Evolutionary conservation across 1,284 basidiomycete species (phyloP).

Genomic region (Lentinula novae-zelandiae): DNA sequence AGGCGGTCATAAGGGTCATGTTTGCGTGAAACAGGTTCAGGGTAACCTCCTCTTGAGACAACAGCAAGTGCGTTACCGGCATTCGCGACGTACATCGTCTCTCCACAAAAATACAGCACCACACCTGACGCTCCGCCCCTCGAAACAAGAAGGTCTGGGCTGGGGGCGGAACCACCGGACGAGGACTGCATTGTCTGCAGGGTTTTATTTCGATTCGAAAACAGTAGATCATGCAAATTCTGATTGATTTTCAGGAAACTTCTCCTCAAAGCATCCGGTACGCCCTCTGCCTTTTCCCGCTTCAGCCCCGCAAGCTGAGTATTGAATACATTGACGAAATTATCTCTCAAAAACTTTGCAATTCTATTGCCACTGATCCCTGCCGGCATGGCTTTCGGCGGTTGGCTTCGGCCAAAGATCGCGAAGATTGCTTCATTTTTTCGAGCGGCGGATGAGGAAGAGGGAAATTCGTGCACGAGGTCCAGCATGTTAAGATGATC

Average conservation of each 20-base stretch:
- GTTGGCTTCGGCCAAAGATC: slow-evolving; percentile 84
- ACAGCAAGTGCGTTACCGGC: slow-evolving; percentile 90
- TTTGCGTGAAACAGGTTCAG: slow-evolving; percentile 73
- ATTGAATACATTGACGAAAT: slow-evolving; percentile 64
- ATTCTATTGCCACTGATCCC: slow-evolving; percentile 56
- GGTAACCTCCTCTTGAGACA: slow-evolving; percentile 79
- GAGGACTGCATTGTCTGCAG: slow-evolving; percentile 56
- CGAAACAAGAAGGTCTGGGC: slow-evolving; percentile 32
- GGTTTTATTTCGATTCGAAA: slow-evolving; percentile 30
- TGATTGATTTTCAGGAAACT: slow-evolving; percentile 87
- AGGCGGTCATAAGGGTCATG: slow-evolving; percentile 90
- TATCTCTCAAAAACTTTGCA: slow-evolving; percentile 81
- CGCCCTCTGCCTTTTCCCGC: slow-evolving; percentile 47
- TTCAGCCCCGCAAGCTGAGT: slow-evolving; percentile 54
- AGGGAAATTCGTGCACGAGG: slow-evolving; percentile 83
- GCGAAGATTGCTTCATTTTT: slow-evolving; percentile 91
- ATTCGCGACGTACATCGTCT: slow-evolving; percentile 88
- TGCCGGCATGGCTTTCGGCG: slow-evolving; percentile 38
- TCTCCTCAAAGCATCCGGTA: slow-evolving; percentile 77
- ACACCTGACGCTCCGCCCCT: slow-evolving; percentile 85
- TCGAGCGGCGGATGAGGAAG: not conserved
- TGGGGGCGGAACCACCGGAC: slow-evolving; percentile 46
- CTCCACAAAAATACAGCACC: slow-evolving; percentile 81
- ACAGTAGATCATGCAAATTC: slow-evolving; percentile 63
- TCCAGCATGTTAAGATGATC: slow-evolving; percentile 90